Base-by-base conservation (phyloP, 2,329 filamentous ascomycete genomes). In the Ceratocystis diversiconidia region DNA sequence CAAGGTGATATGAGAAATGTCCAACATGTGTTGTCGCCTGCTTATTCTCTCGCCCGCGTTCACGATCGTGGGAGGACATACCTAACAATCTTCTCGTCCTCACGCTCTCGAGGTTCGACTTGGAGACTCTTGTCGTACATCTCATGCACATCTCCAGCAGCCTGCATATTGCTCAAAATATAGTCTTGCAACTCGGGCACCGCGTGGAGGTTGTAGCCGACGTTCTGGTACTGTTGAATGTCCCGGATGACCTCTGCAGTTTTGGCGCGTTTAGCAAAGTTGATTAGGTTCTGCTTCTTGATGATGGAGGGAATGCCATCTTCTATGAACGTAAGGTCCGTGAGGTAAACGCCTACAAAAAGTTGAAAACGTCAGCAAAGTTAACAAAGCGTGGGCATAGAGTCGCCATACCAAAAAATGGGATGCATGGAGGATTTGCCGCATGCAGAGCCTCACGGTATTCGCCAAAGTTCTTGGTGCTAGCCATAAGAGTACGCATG, bases 41-140 rank as follows among this genome's bases (percentile, higher is more conserved):
- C 28, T 57, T 57, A 25, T 57, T 57, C 52, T 57, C 28, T 41
- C 25, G 52, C 52, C 30, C 17, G 8, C 60, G n/a, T 61, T 61
- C 48, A 67, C 52, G 48, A 52, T 52, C 65, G 57, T 50, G 66
- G 70, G 69, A 71, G 63, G 69, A 81, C 84, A 72, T 86, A 95
- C 92, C 94, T 95, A 74, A 96, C 92, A 80, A 99, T 97, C 82
- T 97, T 97, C 79, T 99, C 94, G 74, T 99, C 94, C 79, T 99
- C 94, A 72, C 94, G 84, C 79, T 99, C 94, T 72, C 94, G 84
- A 69, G 94, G 94, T 75, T 99, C 94, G 68, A 99, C 86, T 72
- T 87, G 82, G 77, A 99, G 79, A 77, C 91, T 96, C 81, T 92
- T 92, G 76, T 97, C 92, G 79, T 97, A 99, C 94, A 97, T 97